Percentiles rank a stretch among this genome's conserved stretches.
phyloP scores from a whole-genome alignment of 2,329 filamentous ascomycete species.

The Sporothrix euskadiensis region DNA sequence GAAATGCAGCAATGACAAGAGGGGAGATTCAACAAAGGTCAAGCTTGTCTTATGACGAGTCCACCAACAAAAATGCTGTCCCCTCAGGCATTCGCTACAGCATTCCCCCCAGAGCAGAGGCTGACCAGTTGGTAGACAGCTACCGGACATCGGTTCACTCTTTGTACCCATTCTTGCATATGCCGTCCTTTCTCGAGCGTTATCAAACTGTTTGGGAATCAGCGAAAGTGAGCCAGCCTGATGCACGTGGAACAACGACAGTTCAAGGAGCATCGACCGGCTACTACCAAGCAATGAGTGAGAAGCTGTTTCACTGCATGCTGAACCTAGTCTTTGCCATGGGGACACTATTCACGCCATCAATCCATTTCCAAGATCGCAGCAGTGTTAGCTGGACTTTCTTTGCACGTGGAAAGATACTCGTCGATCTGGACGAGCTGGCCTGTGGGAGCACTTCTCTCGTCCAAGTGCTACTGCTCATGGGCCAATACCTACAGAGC shows the following conservation, averaged over 20 bases:
- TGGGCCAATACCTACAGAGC: conserved; percentile 16
- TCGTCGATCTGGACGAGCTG: conserved; percentile 2
- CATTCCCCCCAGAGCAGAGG: neutral
- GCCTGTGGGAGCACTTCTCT: neutral
- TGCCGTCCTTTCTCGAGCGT: neutral
- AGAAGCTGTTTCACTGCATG: neutral
- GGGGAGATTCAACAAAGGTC: neutral
- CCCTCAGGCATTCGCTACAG: neutral
- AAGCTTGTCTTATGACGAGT: neutral
- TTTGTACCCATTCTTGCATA: neutral
- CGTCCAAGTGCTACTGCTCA: neutral
- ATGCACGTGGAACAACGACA: too few species aligned
- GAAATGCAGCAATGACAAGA: neutral
- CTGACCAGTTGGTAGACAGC: neutral
- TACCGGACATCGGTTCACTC: neutral
- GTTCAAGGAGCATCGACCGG: neutral
- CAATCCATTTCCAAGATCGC: neutral
- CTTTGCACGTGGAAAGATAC: neutral
- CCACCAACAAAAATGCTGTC: neutral
- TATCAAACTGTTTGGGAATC: neutral
- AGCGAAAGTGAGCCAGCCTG: neutral
- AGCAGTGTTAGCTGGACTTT: neutral
- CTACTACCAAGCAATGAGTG: neutral
- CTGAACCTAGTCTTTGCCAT: neutral
- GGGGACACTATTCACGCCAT: neutral